Evolutionary conservation across 495 filamentous ascomycete genomes (phyloP).

Genomic region (Neurospora sp.): DNA sequence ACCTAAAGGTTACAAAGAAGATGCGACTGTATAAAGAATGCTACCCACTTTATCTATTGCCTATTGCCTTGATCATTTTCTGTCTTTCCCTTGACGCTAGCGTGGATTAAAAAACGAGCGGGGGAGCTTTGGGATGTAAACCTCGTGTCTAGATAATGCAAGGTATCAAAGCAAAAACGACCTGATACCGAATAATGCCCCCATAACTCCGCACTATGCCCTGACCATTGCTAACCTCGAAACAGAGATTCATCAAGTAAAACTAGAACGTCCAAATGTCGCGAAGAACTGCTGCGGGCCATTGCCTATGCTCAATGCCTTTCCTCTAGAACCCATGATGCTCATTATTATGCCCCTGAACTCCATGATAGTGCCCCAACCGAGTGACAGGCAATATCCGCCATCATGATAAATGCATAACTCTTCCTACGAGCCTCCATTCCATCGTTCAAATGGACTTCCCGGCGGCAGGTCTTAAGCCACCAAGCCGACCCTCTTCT

Average conservation of each 20-base stretch:
- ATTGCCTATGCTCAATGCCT: background rate
- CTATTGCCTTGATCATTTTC: background rate
- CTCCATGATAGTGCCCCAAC: background rate
- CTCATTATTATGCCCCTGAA: background rate
- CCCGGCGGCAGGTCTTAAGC: background rate
- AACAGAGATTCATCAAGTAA: background rate
- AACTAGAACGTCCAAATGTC: background rate
- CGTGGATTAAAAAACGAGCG: background rate
- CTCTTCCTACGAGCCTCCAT: background rate
- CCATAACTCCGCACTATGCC: background rate
- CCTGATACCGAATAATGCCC: background rate
- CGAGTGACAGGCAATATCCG: background rate
- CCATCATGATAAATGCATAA: background rate
- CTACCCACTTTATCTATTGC: background rate
- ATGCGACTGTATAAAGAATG: background rate
- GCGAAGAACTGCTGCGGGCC: background rate
- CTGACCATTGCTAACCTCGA: background rate
- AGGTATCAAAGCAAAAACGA: background rate
- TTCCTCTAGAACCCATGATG: background rate
- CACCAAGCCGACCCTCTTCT: constrained; percentile 11
- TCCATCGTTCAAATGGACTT: background rate
- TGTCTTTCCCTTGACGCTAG: background rate
- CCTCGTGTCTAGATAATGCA: background rate
- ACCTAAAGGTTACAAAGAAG: background rate
- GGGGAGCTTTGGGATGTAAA: background rate